A percentile compares a stretch with the other conserved stretches of the same genome.
Evolutionary conservation across 805 yeast species (phyloP).

Genomic region (Starmerella bacillaris): DNA sequence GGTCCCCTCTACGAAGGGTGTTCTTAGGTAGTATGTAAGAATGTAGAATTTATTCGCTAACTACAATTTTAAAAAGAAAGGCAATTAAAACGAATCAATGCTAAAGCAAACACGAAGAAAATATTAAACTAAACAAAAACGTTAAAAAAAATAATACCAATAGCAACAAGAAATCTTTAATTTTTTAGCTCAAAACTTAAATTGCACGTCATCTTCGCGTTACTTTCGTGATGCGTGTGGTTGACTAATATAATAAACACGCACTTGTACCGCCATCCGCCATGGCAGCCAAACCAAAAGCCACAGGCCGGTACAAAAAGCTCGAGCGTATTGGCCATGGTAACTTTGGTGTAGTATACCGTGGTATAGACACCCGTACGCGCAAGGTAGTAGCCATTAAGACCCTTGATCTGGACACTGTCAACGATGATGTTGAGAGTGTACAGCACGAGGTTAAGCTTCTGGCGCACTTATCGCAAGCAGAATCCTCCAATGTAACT

Average conservation of each 20-base stretch:
- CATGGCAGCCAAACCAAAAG: constrained; percentile 3
- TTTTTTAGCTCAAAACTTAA: too few relatives aligned
- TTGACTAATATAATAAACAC: too few relatives aligned
- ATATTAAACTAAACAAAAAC: too few relatives aligned
- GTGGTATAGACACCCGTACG: constrained; percentile 42
- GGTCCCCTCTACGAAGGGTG: constrained; percentile 94
- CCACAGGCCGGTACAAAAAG: constrained; percentile 39
- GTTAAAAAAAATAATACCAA: too few relatives aligned
- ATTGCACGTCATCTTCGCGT: too few relatives aligned
- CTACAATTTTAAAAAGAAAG: too few relatives aligned
- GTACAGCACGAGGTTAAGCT: constrained; percentile 87
- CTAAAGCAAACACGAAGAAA: too few relatives aligned
- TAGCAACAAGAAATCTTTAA: too few relatives aligned
- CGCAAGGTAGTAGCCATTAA: constrained; percentile 80
- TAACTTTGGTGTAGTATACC: constrained; percentile 90
- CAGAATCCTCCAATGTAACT: constrained; percentile 68
- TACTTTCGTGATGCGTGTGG: too few relatives aligned
- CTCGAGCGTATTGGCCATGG: constrained; percentile 91
- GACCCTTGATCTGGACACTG: constrained; percentile 78
- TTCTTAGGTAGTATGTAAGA: constrained; percentile 26
- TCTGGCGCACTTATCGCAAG: constrained; percentile 54
- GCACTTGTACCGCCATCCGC: background rate
- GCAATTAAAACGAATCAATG: too few relatives aligned
- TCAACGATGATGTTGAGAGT: constrained; percentile 83
- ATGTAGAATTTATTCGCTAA: background rate